Evolutionary conservation across 805 yeast genomes (phyloP), one percentile per base, ranked within the genome.

Genomic region (Kregervanrija delftensis): DNA sequence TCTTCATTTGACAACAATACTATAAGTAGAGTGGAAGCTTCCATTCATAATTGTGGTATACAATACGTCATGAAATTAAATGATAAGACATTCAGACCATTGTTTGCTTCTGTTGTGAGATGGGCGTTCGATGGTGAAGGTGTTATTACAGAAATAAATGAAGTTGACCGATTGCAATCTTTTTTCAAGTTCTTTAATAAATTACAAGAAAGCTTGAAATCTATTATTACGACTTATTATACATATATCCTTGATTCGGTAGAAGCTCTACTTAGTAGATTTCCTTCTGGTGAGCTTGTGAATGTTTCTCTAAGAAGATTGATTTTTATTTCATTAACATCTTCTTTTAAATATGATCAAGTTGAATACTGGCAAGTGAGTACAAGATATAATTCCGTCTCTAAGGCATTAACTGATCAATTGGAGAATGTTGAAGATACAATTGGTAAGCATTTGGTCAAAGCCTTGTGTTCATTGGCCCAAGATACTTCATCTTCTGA

Each of bases 351-450:
- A 57, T 83, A 81, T 58, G 97, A 91, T 59, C 86, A 83, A 58
- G 96, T 86, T 55, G 99, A 93, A 57, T 93, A 86, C 68, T 93
- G 99, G 99, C 83, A 85, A 47, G 79, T 88, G 38, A 83, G 83
- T 42, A 77, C 88, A 22, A 78, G 99, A 60, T 93, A 88, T 60
- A 95, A 85, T 35, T 66, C 78, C 42, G 73, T 89, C 22, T 74
- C 82, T 12, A 72, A 64, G 34, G 74, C 84, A 3, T 71, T 93
- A 49, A 67, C 85, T 47, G 66, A 66, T 17, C 96, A 89, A 68
- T 68, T 90, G 50, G 56, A 66, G 6, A 77, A 73, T 55, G 74
- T 87, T 49, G 95, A 87, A 54, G 82, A 79, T 52, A 64, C 77
- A 11, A 77, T 87, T 55, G 96, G 96, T 40, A 82, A 86, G 58